Base-by-base conservation (phyloP, 805 yeast species). In the Blastobotrys mokoenaii region DNA sequence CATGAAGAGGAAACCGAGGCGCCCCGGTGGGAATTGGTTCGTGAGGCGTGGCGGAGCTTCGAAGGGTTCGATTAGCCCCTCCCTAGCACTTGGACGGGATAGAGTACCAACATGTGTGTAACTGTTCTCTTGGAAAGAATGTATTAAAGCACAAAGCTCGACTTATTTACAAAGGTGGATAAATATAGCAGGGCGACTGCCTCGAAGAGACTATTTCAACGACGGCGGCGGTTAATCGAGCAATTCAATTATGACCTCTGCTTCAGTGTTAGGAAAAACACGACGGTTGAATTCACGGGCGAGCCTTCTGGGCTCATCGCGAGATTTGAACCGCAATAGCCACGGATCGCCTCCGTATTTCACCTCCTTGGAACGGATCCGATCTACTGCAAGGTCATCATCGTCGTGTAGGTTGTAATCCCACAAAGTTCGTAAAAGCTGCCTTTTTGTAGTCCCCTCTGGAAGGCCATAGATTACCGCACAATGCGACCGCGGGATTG, bases 11-110 rank as follows among this genome's bases (percentile, higher is more conserved):
- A 57, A 10, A 65, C 63, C 31, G 27, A 22, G 27, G 27, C 27
- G 27, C 27, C 27, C 7, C 68, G 65, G 43, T 79, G 79, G 75
- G 82, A 76, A 51, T 60, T 84, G 14, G 70, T 79, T 1, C 67
- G 84, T 42, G 85, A 79, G 50, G 83, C 86, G 7, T 84, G 93
- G 93, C 69, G 84, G 51, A 66, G 74, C 25, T 68, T 79, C 48
- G 76, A 70, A 17, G 70, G 67, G 30, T 52, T 66, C 8, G 27
- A 22, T 22, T 22, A 22, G 27, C 27, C 27, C 27, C 7, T 43
- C 47, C 54, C 34, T 50, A 45, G 31, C 2, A 82, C n/a, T n/a
- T n/a, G n/a, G n/a, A n/a, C n/a, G n/a, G n/a, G n/a, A n/a, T n/a
- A n/a, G n/a, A n/a, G n/a, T n/a, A n/a, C n/a, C n/a, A n/a, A n/a